A percentile compares a stretch with the other conserved stretches of the same genome.
phyloP scores from a whole-genome alignment of 805 yeast species.

The Yarrowia hollandica region DNA sequence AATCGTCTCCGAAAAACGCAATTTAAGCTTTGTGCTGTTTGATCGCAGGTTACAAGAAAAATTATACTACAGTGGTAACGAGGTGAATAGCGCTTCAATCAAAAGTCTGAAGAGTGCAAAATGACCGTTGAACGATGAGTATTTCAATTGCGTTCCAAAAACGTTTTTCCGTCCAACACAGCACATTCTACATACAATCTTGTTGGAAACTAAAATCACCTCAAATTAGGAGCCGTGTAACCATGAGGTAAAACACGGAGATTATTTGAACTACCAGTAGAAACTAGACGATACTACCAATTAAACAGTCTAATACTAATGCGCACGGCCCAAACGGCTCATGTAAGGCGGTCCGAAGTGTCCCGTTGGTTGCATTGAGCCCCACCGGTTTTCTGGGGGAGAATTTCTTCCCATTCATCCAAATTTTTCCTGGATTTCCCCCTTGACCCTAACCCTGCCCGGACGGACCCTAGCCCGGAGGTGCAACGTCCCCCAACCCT shows the following conservation, averaged over 20 bases:
- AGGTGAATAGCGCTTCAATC: background rate
- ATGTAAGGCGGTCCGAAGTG: background rate
- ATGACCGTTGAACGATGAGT: background rate
- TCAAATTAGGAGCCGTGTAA: constrained; percentile 17
- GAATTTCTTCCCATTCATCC: background rate
- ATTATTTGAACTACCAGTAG: too few relatives aligned
- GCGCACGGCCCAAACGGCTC: background rate
- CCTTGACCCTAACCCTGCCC: background rate
- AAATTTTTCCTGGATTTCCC: background rate
- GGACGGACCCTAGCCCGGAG: background rate
- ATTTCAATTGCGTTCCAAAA: background rate
- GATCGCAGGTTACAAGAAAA: background rate
- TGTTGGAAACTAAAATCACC: too few relatives aligned
- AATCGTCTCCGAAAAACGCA: constrained; percentile 24
- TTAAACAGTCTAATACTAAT: background rate
- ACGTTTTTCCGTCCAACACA: too few relatives aligned
- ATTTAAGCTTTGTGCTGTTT: constrained; percentile 9
- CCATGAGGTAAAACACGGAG: background rate
- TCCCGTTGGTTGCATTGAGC: background rate
- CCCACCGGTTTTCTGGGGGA: background rate
- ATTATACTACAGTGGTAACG: background rate
- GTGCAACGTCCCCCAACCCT: background rate
- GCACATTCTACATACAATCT: too few relatives aligned
- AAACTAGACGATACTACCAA: too few relatives aligned
- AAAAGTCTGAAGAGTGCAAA: too few relatives aligned